Evolutionary conservation across 179 eudicot species (phyloP).

Genomic region (Carnegiea gigantea): DNA sequence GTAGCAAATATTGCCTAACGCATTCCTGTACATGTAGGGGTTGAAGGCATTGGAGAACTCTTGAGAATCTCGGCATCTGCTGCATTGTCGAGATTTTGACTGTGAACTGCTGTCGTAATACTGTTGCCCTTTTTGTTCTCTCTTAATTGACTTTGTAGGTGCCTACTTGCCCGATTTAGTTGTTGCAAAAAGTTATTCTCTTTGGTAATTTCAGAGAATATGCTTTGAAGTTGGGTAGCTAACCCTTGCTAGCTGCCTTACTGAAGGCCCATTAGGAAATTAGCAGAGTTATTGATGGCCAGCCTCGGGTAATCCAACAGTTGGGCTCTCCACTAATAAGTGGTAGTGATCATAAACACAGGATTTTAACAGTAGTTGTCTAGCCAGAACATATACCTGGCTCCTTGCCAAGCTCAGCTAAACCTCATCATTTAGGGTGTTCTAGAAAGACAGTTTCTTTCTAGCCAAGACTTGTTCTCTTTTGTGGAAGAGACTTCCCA

Average conservation of each 20-base stretch:
- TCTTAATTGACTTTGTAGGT: not conserved
- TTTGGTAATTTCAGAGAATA: not conserved
- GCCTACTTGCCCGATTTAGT: not conserved
- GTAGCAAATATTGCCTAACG: slow-evolving; percentile 64
- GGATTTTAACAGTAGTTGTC: not conserved
- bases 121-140: slow-evolving; percentile 20
- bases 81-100: slow-evolving; percentile 69
- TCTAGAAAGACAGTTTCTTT: not conserved
- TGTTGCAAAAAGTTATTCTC: not conserved
- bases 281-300: not conserved
- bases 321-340: not conserved
- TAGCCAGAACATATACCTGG: not conserved
- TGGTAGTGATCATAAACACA: not conserved
- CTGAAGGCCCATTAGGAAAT: not conserved
- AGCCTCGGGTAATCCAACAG: not conserved
- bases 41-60: slow-evolving; percentile 81
- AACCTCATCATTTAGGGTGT: not conserved
- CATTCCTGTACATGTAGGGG: slow-evolving; percentile 84
- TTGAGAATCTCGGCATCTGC: slow-evolving; percentile 71
- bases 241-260: not conserved
- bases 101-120: slow-evolving; percentile 62
- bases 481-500: not conserved
- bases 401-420: not conserved
- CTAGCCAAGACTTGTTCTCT: not conserved
- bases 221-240: not conserved